Evolutionary conservation across 2,329 filamentous ascomycete genomes (phyloP).

Genomic region (Hymenoscyphus infarciens): DNA sequence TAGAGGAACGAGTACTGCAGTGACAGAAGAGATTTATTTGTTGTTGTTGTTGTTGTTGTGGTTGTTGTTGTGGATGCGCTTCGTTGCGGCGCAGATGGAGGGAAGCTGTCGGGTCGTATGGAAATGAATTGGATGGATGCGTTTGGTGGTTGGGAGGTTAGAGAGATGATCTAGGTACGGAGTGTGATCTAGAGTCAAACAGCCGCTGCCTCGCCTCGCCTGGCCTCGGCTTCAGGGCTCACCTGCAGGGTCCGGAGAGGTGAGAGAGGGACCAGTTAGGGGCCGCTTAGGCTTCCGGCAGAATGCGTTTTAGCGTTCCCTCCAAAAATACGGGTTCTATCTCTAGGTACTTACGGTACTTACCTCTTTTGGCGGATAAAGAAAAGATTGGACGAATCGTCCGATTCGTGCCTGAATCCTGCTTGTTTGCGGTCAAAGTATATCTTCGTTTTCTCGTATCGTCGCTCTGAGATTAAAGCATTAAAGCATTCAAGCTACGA

Average conservation of each 20-base stretch:
- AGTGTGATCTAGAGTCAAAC: background rate
- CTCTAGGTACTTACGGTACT: too few species aligned
- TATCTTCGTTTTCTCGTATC: background rate
- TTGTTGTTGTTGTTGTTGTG: background rate
- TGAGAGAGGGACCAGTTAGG: background rate
- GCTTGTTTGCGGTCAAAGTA: background rate
- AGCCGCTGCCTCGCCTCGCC: background rate
- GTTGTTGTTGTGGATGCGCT: background rate
- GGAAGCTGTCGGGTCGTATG: background rate
- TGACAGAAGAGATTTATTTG: background rate
- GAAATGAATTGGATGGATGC: background rate
- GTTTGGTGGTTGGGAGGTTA: background rate
- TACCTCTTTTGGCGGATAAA: too few species aligned
- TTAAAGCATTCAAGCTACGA: too few species aligned
- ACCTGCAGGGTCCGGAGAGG: background rate
- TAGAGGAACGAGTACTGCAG: background rate
- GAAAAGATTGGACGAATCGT: background rate
- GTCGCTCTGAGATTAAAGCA: too few species aligned
- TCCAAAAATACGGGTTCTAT: too few species aligned
- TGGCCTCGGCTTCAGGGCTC: too few species aligned
- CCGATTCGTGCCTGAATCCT: background rate
- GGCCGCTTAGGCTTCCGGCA: background rate
- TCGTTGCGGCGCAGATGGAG: background rate
- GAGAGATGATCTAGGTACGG: too few species aligned
- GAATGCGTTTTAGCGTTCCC: background rate